A percentile compares a stretch with the other conserved stretches of the same genome.
phyloP scores from a whole-genome alignment of 306 rosid species.

The Rosa chinensis region DNA sequence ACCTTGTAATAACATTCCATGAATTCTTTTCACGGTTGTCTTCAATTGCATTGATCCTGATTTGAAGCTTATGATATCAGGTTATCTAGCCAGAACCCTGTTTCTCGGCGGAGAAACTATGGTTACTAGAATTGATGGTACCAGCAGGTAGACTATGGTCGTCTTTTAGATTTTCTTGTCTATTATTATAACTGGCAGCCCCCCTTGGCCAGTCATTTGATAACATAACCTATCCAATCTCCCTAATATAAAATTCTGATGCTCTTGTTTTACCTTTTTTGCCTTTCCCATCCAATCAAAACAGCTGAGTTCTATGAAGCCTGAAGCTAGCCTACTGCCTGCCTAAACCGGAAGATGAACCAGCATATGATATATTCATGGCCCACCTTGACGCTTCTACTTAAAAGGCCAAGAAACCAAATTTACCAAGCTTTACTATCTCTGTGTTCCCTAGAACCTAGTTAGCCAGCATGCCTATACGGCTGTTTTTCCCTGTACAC shows the following conservation, averaged over 20 bases:
- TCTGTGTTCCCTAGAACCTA: conserved; percentile 79
- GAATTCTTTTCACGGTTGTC: background rate
- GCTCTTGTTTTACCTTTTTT: conserved; percentile 85
- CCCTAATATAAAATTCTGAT: conserved; percentile 83
- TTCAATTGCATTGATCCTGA: conserved; percentile 26
- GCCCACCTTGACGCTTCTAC: conserved; percentile 89
- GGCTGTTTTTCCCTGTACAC: conserved; percentile 50
- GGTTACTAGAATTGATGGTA: conserved; percentile 44
- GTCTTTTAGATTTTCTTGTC: conserved; percentile 32
- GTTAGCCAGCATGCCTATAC: conserved; percentile 53
- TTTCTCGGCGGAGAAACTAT: conserved; percentile 62
- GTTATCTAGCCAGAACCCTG: conserved; percentile 52
- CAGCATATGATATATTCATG: conserved; percentile 91
- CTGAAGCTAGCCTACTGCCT: conserved; percentile 85
- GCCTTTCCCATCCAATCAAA: conserved; percentile 93
- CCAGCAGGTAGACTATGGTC: conserved; percentile 40
- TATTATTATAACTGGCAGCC: conserved; percentile 37
- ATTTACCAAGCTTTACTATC: conserved; percentile 68
- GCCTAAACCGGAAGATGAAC: conserved; percentile 98
- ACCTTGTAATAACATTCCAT: background rate
- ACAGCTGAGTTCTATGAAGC: conserved; percentile 99
- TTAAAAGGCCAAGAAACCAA: conserved; percentile 84
- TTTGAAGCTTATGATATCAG: conserved; percentile 40
- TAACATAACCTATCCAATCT: conserved; percentile 73
- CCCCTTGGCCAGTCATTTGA: conserved; percentile 46